Evolutionary conservation across 2,329 filamentous ascomycete species (phyloP), one percentile per base, ranked within the genome.

Genomic region (Colletotrichum orchidophilum): DNA sequence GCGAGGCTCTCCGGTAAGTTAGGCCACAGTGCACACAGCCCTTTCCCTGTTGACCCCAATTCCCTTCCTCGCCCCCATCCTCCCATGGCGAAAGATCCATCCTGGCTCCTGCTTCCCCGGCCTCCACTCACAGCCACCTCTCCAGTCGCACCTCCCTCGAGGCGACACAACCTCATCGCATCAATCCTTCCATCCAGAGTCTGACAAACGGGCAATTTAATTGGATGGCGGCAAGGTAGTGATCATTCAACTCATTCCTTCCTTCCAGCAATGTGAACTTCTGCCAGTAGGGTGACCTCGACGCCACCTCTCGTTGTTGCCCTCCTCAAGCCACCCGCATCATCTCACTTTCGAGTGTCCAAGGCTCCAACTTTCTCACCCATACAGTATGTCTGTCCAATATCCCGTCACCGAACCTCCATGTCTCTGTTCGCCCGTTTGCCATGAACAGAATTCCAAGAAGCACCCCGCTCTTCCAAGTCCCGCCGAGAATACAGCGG

Each of bases 291-390:
- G 35, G 35, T 49, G 50, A 52, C 24, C 11, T 53, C 24, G 31
- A 53, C 46, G 33, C 31, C 53, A 8, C 33, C 31, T 35, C 29
- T 52, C 64, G n/a, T 68, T 31, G 60, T 50, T 24, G 12, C 12
- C 52, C 12, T 26, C 21, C n/a, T 24, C 42, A 58, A 69, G 66
- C 66, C 61, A 69, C 53, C 42, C 42, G 60, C 66, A 42, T 69
- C 66, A 64, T 69, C 66, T 69, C 18, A 59, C 60, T 33, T 54
- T 13, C 7, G 12, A 26, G 49, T 15, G n/a, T 24, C 29, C 21
- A 57, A 26, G 15, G 21, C n/a, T 60, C 15, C 21, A 13, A 26
- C 8, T 35, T 18, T 11, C 31, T 59, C 54, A 52, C 54, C 18
- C 39, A 8, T 15, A 18, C 18, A 15, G 4, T 15, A 46, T 46